phyloP scores from a whole-genome alignment of 2,329 filamentous ascomycete genomes.

The Cladosporium sp. region DNA sequence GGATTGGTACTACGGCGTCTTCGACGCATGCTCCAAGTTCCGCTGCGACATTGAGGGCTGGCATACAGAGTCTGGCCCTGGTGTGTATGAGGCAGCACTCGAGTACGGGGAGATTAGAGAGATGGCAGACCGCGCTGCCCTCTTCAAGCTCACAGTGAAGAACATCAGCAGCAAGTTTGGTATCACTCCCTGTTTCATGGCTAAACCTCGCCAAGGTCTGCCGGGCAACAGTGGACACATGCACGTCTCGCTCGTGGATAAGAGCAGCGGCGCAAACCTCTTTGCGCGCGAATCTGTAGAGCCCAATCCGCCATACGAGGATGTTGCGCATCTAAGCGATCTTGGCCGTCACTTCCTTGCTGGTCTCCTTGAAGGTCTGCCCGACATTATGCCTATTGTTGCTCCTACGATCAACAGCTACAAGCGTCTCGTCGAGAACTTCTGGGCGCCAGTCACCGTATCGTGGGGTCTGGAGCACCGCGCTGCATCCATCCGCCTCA shows the following conservation, averaged over 20 bases:
- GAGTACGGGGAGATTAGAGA: conserved; percentile 83
- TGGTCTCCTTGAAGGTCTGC: conserved; percentile 81
- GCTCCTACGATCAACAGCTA: conserved; percentile 97
- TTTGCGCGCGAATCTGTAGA: conserved; percentile 74
- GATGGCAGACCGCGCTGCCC: conserved; percentile 87
- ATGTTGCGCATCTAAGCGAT: conserved; percentile 80
- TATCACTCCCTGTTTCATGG: conserved; percentile 98
- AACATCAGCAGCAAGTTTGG: conserved; percentile 82
- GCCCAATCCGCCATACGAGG: conserved; percentile 67
- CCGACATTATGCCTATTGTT: conserved; percentile 92
- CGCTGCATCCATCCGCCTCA: conserved; percentile 84
- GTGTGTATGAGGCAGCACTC: conserved; percentile 92
- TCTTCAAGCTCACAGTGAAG: conserved; percentile 96
- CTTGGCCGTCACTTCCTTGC: conserved; percentile 91
- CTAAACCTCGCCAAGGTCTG: conserved; percentile 85
- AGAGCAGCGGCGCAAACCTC: conserved; percentile 69
- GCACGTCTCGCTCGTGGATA: conserved; percentile 83
- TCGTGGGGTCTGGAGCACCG: conserved; percentile 97
- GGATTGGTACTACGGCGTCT: conserved; percentile 88
- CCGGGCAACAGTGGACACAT: conserved; percentile 96
- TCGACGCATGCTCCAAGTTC: conserved; percentile 76
- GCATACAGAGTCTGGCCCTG: conserved; percentile 92
- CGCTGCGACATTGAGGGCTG: conserved; percentile 84
- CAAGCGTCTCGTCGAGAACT: conserved; percentile 97
- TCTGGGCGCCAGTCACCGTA: conserved; percentile 97